These are phyloP conservation scores for Aureobasidium sp. DNA, from an alignment of 2,329 filamentous ascomycete species.

Conservation along the genomic window DNA sequence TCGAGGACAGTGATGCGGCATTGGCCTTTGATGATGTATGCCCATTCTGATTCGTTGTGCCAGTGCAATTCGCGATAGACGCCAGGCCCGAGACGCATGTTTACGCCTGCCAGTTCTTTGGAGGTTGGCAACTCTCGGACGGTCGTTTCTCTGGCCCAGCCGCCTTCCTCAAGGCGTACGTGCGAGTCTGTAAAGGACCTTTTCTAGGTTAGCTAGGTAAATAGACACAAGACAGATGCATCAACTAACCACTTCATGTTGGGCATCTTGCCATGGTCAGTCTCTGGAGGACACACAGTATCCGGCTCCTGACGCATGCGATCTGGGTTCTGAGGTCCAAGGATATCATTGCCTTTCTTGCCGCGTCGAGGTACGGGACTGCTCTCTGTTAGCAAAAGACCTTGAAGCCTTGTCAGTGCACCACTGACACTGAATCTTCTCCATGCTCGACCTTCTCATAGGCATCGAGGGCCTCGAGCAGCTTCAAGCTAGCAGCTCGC, in stretches of 20 bases:
- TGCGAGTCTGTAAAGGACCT: constrained; percentile 41
- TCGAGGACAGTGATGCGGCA: constrained; percentile 68
- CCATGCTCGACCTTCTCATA: background rate
- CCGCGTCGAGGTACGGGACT: constrained; percentile 56
- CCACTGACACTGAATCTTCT: background rate
- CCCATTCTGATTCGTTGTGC: constrained; percentile 60
- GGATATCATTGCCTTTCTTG: constrained; percentile 56
- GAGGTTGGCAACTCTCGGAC: constrained; percentile 57
- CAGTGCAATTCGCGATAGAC: constrained; percentile 73
- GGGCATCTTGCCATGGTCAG: constrained; percentile 61
- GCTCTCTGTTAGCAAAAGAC: background rate
- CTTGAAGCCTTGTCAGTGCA: background rate
- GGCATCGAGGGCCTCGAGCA: background rate
- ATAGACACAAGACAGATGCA: too few relatives aligned
- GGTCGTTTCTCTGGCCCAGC: constrained; percentile 71
- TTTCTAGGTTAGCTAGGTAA: background rate
- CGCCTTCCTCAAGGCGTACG: constrained; percentile 56
- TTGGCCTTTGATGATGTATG: constrained; percentile 38
- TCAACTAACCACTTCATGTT: constrained; percentile 59
- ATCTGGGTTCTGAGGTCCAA: constrained; percentile 63
- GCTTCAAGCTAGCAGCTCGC: constrained; percentile 5
- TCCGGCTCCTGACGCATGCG: constrained; percentile 66
- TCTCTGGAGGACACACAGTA: constrained; percentile 63
- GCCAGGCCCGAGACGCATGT: constrained; percentile 68
- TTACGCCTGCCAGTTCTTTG: constrained; percentile 66